phyloP scores from a whole-genome alignment of 1,284 basidiomycete species.

The Apiotrichum gamsii region DNA sequence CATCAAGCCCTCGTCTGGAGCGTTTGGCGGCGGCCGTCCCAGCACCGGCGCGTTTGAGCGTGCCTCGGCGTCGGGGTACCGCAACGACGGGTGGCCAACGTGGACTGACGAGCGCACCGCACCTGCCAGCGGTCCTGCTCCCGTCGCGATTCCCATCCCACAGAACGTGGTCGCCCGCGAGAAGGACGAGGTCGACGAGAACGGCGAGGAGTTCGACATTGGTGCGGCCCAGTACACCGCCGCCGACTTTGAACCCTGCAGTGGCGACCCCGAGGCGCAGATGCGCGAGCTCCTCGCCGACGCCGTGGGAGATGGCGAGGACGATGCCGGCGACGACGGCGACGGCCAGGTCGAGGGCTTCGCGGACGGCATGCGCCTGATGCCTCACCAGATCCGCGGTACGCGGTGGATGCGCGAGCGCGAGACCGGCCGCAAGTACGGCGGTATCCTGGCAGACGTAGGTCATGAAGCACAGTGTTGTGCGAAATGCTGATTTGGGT shows the following conservation, averaged over 20 bases:
- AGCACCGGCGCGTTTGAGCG: slow-evolving; percentile 6
- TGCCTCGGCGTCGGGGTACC: slow-evolving; percentile 13
- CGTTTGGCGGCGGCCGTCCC: slow-evolving; percentile 9
- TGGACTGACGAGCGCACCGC: slow-evolving; percentile 14
- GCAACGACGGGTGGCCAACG: slow-evolving; percentile 19
- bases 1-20: slow-evolving; percentile 37
- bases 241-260: slow-evolving; percentile 28
- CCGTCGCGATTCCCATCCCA: neutral
- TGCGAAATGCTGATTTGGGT: slow-evolving; percentile 4
- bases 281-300: slow-evolving; percentile 49
- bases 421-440: slow-evolving; percentile 68
- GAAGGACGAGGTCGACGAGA: slow-evolving; percentile 21
- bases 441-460: slow-evolving; percentile 88
- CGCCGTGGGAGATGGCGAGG: slow-evolving; percentile 46
- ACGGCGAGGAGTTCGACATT: slow-evolving; percentile 38
- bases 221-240: slow-evolving; percentile 26
- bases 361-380: slow-evolving; percentile 58
- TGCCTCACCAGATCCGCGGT: slow-evolving; percentile 79
- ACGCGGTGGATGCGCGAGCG: slow-evolving; percentile 81
- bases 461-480: too few species aligned
- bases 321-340: slow-evolving; percentile 48
- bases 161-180: neutral
- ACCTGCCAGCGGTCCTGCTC: neutral
- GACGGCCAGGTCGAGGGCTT: slow-evolving; percentile 69
- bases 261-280: slow-evolving; percentile 53